Base-by-base conservation (phyloP, 371 early-diverging fungal species). In the Sporodiniella umbellata region DNA sequence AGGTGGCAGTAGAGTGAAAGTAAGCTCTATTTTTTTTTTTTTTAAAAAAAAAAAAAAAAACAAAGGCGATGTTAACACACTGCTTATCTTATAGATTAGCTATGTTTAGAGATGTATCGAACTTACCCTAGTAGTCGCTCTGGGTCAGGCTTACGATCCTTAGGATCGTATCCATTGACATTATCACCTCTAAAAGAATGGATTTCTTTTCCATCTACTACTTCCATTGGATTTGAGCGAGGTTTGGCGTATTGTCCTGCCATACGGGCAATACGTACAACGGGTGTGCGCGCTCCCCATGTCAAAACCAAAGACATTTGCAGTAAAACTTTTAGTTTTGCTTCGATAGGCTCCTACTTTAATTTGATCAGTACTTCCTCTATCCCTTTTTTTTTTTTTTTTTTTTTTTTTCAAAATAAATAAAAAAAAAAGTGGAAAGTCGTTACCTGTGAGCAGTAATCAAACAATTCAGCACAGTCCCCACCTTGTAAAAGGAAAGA, bases 231-330 rank as follows among this genome's bases (percentile, higher is more conserved):
- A 66, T 85, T 92, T 26, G 93, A 93, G 45, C 98, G 84, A 23
- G 98, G 98, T 78, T 97, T 97, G 33, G 96, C 98, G 69, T 97
- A 97, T 76, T 93, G 93, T 4, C 93, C 98, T 17, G 93, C 96
- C 95, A 98, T 96, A 49, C 98, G 87, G 14, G 94, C 98, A 56
- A 98, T 94, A 50, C 96, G 87, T 19, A 95, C 92, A 21, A 98
- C 89, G 5, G 94, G 86, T 44, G 91, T 88, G 18, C 97, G 79
- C 35, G 90, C 91, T 51, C 96, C 96, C 93, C 94, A 96, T 25
- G 88, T 82, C 21, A 98, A 72, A 15, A 96, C 94, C 54, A 98
- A 78, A 18, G 94, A 93, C 96, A 96, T 96, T 79, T 98, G 96
- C 18, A 98, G 78, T 25, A 98, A 65, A 3, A 98, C 93, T 66